Base-by-base conservation (phyloP, 306 rosid species). In the Coriaria nepalensis region DNA sequence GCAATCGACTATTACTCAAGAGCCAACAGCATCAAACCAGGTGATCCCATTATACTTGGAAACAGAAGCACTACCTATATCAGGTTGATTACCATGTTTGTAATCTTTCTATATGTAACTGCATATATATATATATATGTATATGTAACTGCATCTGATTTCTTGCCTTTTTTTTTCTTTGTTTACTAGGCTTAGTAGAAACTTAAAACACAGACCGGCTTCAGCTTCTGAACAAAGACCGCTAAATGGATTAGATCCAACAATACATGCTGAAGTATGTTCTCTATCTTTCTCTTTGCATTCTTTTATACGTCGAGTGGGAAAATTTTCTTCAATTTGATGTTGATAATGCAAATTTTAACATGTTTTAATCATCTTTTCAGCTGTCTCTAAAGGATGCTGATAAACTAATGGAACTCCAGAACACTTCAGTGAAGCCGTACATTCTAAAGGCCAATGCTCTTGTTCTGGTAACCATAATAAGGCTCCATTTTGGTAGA, bases 321-420 rank as follows among this genome's bases (percentile, higher is more conserved):
- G 29, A 20, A 3, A 20, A 20, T 20, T 20, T 20, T 20, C 29
- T 20, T 20, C 29, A 1, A 20, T 20, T 20, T 20, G 29, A 20
- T 20, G 29, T 20, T 20, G 29, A 20, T 3, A 20, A 3, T 20
- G 29, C 29, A 20, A 20, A 20, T 20, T 20, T 20, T 20, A 20
- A 1, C 51, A 12, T 36, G 36, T 51, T 46, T 50, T 4, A 12
- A 46, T 51, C 53, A 7, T 43, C 40, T 43, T 71, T 71, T 69
- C 83, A 90, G 98, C 85, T 90, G 70, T 95, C 87, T 52, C 67
- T 90, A 63, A 90, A 85, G 77, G 98, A 90, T 72, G 98, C 86
- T 11, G 83, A 82, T 60, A 90, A 77, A 68, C 73, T 90, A 57
- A 68, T 73, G 47, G 73, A 58, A 59, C 56, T 75, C 39, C 70